Percentiles rank a stretch among this genome's conserved stretches.
phyloP scores from a whole-genome alignment of 1,284 basidiomycete genomes.

The Pseudozyma tsukubaensis region DNA sequence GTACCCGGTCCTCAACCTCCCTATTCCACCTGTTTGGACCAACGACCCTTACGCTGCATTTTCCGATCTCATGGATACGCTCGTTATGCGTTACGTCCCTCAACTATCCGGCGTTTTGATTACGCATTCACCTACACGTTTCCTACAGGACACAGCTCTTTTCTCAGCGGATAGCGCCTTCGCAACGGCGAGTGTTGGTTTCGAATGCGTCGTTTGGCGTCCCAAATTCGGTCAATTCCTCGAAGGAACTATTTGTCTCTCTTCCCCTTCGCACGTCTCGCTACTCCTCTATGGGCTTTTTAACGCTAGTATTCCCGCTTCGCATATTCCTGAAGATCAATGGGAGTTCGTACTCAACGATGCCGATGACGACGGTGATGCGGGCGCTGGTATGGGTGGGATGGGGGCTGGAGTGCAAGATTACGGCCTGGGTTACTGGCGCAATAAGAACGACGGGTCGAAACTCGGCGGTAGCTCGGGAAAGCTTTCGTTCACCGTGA shows the following conservation, averaged over 20 bases:
- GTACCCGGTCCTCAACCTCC: constrained; percentile 56
- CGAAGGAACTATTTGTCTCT: constrained; percentile 86
- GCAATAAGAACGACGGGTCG: constrained; percentile 78
- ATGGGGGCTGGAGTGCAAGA: constrained; percentile 9
- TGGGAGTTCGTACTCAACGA: constrained; percentile 86
- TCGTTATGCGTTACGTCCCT: constrained; percentile 77
- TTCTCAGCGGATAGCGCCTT: constrained; percentile 89
- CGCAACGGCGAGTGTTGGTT: constrained; percentile 79
- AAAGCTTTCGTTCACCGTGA: constrained; percentile 85
- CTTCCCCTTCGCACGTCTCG: constrained; percentile 92
- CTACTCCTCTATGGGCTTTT: constrained; percentile 93
- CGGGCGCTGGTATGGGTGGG: too few relatives aligned
- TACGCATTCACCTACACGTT: constrained; percentile 81
- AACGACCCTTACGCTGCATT: constrained; percentile 53
- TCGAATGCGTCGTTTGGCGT: constrained; percentile 89
- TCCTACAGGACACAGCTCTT: constrained; percentile 77
- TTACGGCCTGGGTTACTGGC: constrained; percentile 78
- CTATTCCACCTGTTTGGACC: constrained; percentile 61
- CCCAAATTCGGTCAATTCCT: constrained; percentile 86
- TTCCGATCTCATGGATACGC: constrained; percentile 63
- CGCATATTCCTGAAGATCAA: constrained; percentile 83
- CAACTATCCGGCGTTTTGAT: constrained; percentile 87
- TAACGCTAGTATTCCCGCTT: constrained; percentile 93
- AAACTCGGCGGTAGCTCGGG: constrained; percentile 80
- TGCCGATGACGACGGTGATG: constrained; percentile 37